Evolutionary conservation across 495 filamentous ascomycete species (phyloP).

Genomic region (Tuber umbilicatum): DNA sequence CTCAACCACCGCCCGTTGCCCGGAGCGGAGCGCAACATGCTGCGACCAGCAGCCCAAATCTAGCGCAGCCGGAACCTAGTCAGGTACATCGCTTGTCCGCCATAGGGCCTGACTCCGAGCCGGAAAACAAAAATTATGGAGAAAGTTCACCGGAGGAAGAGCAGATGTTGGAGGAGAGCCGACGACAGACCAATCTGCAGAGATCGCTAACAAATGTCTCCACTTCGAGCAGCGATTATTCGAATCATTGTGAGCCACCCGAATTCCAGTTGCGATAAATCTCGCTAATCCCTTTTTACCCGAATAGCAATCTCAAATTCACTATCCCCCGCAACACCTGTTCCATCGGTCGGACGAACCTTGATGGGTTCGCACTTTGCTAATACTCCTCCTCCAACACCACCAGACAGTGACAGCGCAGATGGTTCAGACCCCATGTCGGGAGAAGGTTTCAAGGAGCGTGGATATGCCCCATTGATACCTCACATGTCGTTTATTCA

Average conservation of each 20-base stretch:
- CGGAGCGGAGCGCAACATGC: neutral
- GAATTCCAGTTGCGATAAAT: neutral
- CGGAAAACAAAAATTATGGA: neutral
- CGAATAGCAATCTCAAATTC: neutral
- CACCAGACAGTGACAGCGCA: neutral
- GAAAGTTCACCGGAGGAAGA: neutral
- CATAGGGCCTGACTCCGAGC: neutral
- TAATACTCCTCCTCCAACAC: neutral
- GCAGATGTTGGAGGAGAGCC: neutral
- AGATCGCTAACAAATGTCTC: neutral
- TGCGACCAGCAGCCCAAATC: neutral
- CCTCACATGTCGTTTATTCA: neutral
- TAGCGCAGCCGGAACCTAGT: neutral
- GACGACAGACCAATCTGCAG: neutral
- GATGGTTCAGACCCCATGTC: neutral
- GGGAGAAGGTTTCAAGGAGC: neutral
- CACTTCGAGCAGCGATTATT: slow-evolving; percentile 2
- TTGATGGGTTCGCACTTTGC: slow-evolving; percentile 1
- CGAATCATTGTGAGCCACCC: slow-evolving; percentile 1
- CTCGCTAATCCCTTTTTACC: neutral
- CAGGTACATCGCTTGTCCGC: neutral
- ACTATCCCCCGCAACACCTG: neutral
- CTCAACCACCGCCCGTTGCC: neutral
- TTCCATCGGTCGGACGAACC: neutral
- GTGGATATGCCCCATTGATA: neutral